Conservation (phyloP, 2,329 filamentous ascomycete genomes). For the Sphaerulina musiva region DNA sequence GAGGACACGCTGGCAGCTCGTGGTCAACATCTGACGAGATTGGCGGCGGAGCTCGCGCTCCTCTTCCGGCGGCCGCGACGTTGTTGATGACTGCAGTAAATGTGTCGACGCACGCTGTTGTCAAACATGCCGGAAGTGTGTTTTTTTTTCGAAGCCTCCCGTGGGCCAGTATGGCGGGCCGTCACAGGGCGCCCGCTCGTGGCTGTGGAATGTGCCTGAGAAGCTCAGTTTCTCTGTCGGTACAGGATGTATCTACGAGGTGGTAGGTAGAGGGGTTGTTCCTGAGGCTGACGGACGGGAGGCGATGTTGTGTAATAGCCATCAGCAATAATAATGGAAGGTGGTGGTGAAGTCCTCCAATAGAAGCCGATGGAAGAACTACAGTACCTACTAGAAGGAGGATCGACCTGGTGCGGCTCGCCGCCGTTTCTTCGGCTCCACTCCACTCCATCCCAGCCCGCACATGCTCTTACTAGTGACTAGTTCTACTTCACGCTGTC, state of each 20-base stretch:
- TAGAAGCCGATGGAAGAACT: too few species aligned
- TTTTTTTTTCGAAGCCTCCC: constrained; percentile 1
- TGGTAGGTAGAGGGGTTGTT: neutral
- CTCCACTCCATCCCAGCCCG: constrained; percentile 4
- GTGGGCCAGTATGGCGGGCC: constrained; percentile 6
- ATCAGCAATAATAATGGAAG: too few species aligned
- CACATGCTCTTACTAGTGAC: too few species aligned
- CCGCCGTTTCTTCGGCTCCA: constrained; percentile 6
- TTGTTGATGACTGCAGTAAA: constrained; percentile 3
- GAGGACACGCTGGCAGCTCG: neutral
- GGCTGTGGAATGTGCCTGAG: neutral
- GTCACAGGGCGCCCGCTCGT: neutral
- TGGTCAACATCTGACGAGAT: neutral
- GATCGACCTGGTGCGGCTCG: too few species aligned
- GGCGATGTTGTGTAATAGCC: neutral
- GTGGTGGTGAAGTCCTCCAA: too few species aligned
- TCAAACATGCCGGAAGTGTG: neutral
- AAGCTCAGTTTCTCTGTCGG: too few species aligned
- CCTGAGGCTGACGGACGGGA: neutral
- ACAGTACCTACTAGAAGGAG: too few species aligned
- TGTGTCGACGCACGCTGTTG: neutral
- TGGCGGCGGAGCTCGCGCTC: neutral
- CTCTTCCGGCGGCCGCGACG: neutral
- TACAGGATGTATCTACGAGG: too few species aligned
- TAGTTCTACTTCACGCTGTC: constrained; percentile 4